Base-by-base conservation (phyloP, 495 filamentous ascomycete genomes). In the Aspergillus baeticus region DNA sequence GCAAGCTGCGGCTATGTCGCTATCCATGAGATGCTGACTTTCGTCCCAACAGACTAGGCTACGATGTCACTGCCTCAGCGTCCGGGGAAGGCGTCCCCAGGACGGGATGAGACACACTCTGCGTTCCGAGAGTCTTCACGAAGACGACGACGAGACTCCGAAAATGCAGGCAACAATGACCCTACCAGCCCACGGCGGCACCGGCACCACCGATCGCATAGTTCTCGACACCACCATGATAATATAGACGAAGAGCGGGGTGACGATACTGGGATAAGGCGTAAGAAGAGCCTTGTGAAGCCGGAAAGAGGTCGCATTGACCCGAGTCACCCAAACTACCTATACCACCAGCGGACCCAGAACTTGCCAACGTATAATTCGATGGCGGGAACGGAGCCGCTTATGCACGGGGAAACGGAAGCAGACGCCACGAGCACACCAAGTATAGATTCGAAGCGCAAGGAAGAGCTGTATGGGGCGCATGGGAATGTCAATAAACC, bases 321-420 rank as follows among this genome's bases (percentile, higher is more conserved):
- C 55, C 79, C 73, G 53, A 88, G 92, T 58, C 90, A 97, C 67
- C 92, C 92, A 10, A 94, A 98, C 65, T 98, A 96, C 66, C 83
- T 96, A 65, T 98, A 98, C 69, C 84, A 89, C 36, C 87, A 96
- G 65, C 88, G 90, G 38, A 81, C 82, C 13, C 76, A 76, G 55
- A 87, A 90, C 51, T 94, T 98, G 91, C 79, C 86, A 20, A 89
- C 90, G 10, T 75, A 89, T 51, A 95, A 95, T 1, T 96, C 94
- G 0, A 87, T 88, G 17, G 97, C 94, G 0, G 94, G 95, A 45
- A 87, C 95, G 59, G 94, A 97, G 67, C 92, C 92, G 6, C 80
- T 94, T 26, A 65, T 87, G 21, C 92, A 96, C 67, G 86, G 84
- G 39, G 58, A 88, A 45, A 81, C 73, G 6, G 82, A 88, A 63